A percentile compares a stretch with the other conserved stretches of the same genome.
These are phyloP conservation scores for Erysiphe pulchra DNA, from an alignment of 2,329 filamentous ascomycete species.

Conservation along the genomic window DNA sequence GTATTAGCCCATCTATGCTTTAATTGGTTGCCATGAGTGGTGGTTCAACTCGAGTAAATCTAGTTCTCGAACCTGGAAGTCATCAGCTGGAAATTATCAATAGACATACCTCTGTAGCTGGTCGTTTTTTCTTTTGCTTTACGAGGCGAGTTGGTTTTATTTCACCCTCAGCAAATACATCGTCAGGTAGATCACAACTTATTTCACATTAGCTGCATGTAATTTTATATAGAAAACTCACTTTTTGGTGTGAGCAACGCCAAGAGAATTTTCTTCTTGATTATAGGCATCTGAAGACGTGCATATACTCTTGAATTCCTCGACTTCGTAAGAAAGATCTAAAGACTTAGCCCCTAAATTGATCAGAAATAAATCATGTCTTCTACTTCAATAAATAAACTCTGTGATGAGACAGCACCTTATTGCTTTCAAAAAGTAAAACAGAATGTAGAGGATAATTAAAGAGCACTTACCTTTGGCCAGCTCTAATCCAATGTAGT, in stretches of 20 bases:
- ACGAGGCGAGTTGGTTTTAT: conserved; percentile 25
- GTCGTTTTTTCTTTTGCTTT: conserved; percentile 13
- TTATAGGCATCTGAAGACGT: conserved; percentile 52
- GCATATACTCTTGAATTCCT: conserved; percentile 68
- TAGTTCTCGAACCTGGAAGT: conserved; percentile 1
- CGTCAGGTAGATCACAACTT: conserved; percentile 68
- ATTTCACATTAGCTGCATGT: neutral
- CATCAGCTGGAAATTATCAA: conserved; percentile 2
- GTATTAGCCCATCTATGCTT: conserved; percentile 6
- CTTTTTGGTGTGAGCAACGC: conserved; percentile 54
- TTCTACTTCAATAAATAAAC: neutral
- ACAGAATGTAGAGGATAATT: neutral
- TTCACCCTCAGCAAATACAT: conserved; percentile 70
- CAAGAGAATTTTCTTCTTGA: conserved; percentile 48
- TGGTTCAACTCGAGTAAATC: conserved; percentile 1
- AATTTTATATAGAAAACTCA: conserved; percentile 16
- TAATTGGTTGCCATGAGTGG: neutral
- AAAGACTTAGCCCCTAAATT: conserved; percentile 37
- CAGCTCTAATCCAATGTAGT: conserved; percentile 77
- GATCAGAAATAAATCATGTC: conserved; percentile 12
- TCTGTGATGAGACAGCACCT: no score
- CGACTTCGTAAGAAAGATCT: conserved; percentile 58
- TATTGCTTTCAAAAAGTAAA: no score
- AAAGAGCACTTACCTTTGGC: conserved; percentile 29
- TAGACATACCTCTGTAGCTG: conserved; percentile 12